Evolutionary conservation across 306 rosid species (phyloP), one percentile per base, ranked within the genome.

Genomic region (Vachellia collinsii): DNA sequence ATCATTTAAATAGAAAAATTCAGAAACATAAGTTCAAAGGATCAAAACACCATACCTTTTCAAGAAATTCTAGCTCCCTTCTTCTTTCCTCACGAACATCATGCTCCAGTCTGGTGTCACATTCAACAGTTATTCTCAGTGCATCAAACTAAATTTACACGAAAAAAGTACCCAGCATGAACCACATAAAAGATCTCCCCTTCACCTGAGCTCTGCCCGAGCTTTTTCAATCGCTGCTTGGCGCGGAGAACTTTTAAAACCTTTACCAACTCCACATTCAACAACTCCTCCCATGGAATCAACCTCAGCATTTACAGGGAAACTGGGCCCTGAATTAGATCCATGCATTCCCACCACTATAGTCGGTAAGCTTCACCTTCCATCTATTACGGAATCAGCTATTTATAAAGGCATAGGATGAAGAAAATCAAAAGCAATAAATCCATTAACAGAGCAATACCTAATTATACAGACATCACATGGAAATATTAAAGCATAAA

Each of bases 251-350:
- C 90, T 85, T 79, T 90, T 88, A 89, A 90, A 81, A 79, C 90
- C 92, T 83, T 87, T 84, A 66, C 89, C 92, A 88, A 83, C 88
- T 87, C 98, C 91, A 6, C 94, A 87, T 43, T 93, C 98, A 93
- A 93, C 89, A 81, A 90, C 97, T 83, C 98, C 98, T 84, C 94
- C 97, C 98, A 93, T 93, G 89, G 98, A 93, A 91, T 90, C 98
- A 81, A 90, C 94, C 89, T 93, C 94, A 87, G 94, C 97, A 93
- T 93, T 91, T 93, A 91, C 98, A 74, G 88, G 80, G 90, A 86
- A 80, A 74, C 90, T 83, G 83, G 89, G 86, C 42, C 86, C 89
- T 85, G 89, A 82, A 81, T 85, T 88, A 85, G 83, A 88, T 90
- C 94, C 94, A 89, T 90, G 90, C 98, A 90, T 90, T 85, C 88